Conservation (phyloP, 805 yeast species). For the Torulaspora gathmanii region DNA sequence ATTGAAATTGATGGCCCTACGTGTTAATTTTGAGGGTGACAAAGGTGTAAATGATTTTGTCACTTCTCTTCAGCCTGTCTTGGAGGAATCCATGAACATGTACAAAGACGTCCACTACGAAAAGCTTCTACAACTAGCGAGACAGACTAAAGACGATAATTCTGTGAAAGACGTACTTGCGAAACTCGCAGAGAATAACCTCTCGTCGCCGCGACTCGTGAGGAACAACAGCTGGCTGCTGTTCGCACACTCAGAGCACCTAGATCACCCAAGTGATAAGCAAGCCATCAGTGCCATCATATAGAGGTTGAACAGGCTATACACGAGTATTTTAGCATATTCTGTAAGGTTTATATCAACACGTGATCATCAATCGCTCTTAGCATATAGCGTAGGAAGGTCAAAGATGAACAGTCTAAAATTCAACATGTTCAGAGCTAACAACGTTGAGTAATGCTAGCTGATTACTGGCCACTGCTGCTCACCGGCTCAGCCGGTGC, state of each 20-base stretch:
- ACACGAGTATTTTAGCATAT: too few relatives aligned
- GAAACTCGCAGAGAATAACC: conserved; percentile 16
- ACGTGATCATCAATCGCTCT: too few relatives aligned
- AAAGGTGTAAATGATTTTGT: conserved; percentile 2
- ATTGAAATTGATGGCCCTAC: conserved; percentile 11
- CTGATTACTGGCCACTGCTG: conserved; percentile 12
- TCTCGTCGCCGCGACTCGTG: conserved; percentile 16
- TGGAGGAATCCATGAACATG: conserved; percentile 24
- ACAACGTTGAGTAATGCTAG: conserved; percentile 5
- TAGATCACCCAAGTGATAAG: not conserved
- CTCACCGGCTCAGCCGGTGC: conserved; percentile 24
- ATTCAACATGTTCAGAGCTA: not conserved
- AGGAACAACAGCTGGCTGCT: conserved; percentile 19
- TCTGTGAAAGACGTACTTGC: conserved; percentile 14
- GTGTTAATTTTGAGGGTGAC: conserved; percentile 2
- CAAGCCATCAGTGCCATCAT: not conserved
- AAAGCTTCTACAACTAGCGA: conserved; percentile 27
- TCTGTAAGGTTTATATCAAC: too few relatives aligned
- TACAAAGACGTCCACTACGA: conserved; percentile 27
- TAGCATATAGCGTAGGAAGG: not conserved
- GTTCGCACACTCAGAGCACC: conserved; percentile 8
- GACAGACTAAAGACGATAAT: conserved; percentile 7
- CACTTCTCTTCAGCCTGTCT: conserved; percentile 20
- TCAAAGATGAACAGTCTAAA: not conserved
- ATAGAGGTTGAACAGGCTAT: too few relatives aligned